phyloP scores from a whole-genome alignment of 306 rosid genomes.

The Vicia villosa region DNA sequence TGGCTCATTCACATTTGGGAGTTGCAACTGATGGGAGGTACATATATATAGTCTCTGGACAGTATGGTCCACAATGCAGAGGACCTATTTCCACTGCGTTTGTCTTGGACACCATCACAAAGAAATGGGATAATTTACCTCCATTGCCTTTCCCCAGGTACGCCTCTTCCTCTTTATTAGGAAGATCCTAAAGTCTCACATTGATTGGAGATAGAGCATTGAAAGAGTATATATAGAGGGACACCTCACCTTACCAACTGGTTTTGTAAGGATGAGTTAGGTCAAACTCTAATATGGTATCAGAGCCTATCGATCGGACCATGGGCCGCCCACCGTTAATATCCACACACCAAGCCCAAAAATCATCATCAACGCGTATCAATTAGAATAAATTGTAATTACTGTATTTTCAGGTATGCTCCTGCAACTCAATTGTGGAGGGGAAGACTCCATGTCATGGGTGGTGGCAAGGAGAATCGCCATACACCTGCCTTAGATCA shows the following conservation, averaged over 20 bases:
- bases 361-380: too few species aligned
- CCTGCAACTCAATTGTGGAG: constrained; percentile 93
- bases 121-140: constrained; percentile 68
- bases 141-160: constrained; percentile 81
- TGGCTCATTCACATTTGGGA: constrained; percentile 94
- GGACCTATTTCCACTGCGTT: constrained; percentile 61
- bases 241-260: too few species aligned
- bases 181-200: too few species aligned
- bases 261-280: too few species aligned
- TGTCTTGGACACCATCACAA: constrained; percentile 72
- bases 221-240: too few species aligned
- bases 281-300: too few species aligned
- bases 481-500: constrained; percentile 83
- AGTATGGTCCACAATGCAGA: constrained; percentile 85
- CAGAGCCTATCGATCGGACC: too few species aligned
- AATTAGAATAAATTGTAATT: too few species aligned
- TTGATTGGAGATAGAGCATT: too few species aligned
- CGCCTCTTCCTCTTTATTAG: too few species aligned
- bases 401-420: constrained; percentile 65
- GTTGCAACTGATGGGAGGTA: constrained; percentile 84
- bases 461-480: constrained; percentile 93
- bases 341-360: too few species aligned
- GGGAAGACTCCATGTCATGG: constrained; percentile 95
- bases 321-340: too few species aligned
- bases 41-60: constrained; percentile 79